phyloP scores from a whole-genome alignment of 352 stramenopile species.

The Elongisporangium undulatum region DNA sequence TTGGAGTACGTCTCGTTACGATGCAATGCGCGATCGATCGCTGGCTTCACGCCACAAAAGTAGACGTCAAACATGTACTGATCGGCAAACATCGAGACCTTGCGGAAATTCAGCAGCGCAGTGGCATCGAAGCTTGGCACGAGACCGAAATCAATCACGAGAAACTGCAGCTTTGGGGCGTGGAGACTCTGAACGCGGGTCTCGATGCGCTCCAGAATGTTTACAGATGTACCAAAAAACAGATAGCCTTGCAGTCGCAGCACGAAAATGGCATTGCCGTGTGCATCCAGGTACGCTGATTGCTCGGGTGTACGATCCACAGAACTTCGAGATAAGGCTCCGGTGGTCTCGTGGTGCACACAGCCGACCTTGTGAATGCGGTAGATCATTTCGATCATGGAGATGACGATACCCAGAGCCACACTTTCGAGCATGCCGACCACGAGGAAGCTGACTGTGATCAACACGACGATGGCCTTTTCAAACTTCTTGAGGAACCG shows the following conservation, averaged over 20 bases:
- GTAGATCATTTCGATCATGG: constrained; percentile 75
- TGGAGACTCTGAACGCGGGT: constrained; percentile 58
- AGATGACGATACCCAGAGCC: constrained; percentile 71
- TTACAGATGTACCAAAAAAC: constrained; percentile 81
- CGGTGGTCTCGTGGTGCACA: constrained; percentile 71
- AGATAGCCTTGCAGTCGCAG: constrained; percentile 74
- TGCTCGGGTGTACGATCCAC: constrained; percentile 68
- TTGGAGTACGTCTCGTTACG: constrained; percentile 36
- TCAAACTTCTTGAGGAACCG: constrained; percentile 71
- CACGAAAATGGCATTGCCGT: constrained; percentile 64
- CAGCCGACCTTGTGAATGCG: constrained; percentile 76
- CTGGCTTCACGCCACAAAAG: constrained; percentile 59
- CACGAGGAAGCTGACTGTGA: constrained; percentile 64
- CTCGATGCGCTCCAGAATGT: constrained; percentile 71
- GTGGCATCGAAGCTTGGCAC: constrained; percentile 76
- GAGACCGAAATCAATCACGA: constrained; percentile 79
- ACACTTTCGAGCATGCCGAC: constrained; percentile 75
- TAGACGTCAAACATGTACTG: constrained; percentile 75
- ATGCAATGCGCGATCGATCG: constrained; percentile 39
- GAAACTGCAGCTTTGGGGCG: constrained; percentile 49
- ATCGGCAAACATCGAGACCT: constrained; percentile 51
- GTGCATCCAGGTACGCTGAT: constrained; percentile 37
- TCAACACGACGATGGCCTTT: constrained; percentile 53
- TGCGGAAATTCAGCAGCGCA: constrained; percentile 72
- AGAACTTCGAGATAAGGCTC: constrained; percentile 51